phyloP scores from a whole-genome alignment of 371 early-diverging fungal species.

The Apophysomyces elegans region DNA sequence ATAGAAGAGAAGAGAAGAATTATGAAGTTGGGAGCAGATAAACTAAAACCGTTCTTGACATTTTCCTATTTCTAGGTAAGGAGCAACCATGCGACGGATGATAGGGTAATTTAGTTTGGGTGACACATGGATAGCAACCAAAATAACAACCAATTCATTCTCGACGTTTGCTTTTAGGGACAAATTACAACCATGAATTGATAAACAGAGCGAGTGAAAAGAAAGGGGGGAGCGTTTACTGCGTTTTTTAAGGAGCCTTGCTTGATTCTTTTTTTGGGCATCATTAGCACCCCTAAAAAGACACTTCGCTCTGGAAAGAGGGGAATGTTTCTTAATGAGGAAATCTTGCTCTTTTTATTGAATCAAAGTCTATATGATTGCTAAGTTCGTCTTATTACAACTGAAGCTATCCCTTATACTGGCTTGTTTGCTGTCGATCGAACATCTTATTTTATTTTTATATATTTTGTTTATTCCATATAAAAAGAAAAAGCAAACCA shows the following conservation, averaged over 20 bases:
- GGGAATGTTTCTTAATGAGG: constrained; percentile 3
- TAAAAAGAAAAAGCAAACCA: too few relatives aligned
- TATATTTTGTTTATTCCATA: not conserved
- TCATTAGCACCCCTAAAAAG: constrained; percentile 3
- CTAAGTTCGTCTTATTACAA: not conserved
- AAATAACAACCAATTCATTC: constrained; percentile 10
- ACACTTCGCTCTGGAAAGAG: constrained; percentile 5
- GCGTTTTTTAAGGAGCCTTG: not conserved
- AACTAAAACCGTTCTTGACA: not conserved
- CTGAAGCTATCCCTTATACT: constrained; percentile 5
- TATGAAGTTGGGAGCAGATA: not conserved
- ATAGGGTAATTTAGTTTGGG: not conserved
- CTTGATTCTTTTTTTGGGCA: not conserved
- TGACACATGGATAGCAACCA: constrained; percentile 9
- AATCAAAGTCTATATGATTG: too few relatives aligned
- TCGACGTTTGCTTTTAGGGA: constrained; percentile 9
- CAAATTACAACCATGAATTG: not conserved
- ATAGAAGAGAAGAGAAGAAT: not conserved
- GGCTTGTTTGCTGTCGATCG: constrained; percentile 7
- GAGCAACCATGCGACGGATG: constrained; percentile 4
- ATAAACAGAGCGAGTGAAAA: not conserved
- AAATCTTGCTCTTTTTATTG: not conserved
- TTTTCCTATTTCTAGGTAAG: constrained; percentile 7
- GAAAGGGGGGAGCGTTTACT: not conserved
- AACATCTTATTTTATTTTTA: not conserved